Evolutionary conservation across 2,329 filamentous ascomycete species (phyloP), one percentile per base, ranked within the genome.

Genomic region (Zymoseptoria tritici): DNA sequence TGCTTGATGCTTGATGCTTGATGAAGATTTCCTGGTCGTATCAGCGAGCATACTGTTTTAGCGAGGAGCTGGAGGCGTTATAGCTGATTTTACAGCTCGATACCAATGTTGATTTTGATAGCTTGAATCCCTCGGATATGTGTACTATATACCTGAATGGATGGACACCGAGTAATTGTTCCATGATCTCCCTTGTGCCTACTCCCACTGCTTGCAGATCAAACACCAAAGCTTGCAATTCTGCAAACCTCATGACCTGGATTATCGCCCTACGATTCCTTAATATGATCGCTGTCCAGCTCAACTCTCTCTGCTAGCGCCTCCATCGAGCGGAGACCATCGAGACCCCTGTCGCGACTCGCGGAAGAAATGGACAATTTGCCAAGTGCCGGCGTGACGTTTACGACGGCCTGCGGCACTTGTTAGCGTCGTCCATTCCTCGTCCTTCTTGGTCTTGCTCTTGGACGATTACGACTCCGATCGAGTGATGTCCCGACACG

Each of bases 51-150:
- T 9, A n/a, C n/a, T 42, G 26, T 21, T 49, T 62, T 62, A 62
- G 60, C 60, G 58, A 49, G 60, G 60, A 55, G 60, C 56, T 56
- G 58, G 58, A 56, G 60, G 52, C 53, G 58, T 57, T 60, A n/a
- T 11, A 9, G 26, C 26, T 22, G 16, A 24, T 53, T 22, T 22
- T 4, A 53, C 51, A n/a, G 51, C 51, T 53, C 51, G 51, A 53
- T 53, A 53, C 51, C 51, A 52, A 22, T 21, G 4, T 52, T 52
- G 46, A 24, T 22, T 26, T 53, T 53, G 22, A 53, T 26, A 29
- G 7, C 22, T 9, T 51, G 49, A 2, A 51, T 51, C n/a, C n/a
- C 11, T 50, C 4, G 26, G 26, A 42, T 16, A 16, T 42, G 9
- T 42, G 36, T 42, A 42, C 36, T 42, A 42, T 42, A 42, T 42